These are phyloP conservation scores for Anastatica hierochuntica DNA, from an alignment of 345 rosid species.

Conservation along the genomic window DNA sequence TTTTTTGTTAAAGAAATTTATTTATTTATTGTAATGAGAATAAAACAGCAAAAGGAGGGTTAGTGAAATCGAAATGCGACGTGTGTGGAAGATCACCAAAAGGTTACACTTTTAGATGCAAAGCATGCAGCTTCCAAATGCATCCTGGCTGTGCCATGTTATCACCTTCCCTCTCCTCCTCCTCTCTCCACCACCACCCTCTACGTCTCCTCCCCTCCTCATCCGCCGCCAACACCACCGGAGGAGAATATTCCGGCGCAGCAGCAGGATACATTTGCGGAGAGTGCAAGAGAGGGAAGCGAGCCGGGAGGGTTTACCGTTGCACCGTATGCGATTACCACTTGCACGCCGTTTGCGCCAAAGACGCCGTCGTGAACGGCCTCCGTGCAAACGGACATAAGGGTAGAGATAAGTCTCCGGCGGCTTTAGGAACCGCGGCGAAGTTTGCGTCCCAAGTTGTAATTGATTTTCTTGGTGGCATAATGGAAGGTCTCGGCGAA, in stretches of 20 bases:
- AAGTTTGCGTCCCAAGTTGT: conserved; percentile 58
- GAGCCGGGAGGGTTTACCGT: conserved; percentile 56
- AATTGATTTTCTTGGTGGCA: conserved; percentile 49
- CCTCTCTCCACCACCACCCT: conserved; percentile 50
- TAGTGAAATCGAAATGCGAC: conserved; percentile 62
- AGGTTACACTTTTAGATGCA: conserved; percentile 66
- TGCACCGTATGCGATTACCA: conserved; percentile 68
- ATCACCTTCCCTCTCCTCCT: conserved; percentile 34
- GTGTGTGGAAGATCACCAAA: conserved; percentile 50
- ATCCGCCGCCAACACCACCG: background rate
- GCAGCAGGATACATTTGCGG: conserved; percentile 41
- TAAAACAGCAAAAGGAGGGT: conserved; percentile 48
- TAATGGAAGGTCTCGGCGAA: conserved; percentile 77
- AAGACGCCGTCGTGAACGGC: conserved; percentile 57
- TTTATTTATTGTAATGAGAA: too few relatives aligned
- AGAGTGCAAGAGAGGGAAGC: conserved; percentile 51
- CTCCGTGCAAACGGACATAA: conserved; percentile 42
- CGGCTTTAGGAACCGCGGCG: conserved; percentile 51
- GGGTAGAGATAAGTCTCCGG: conserved; percentile 36
- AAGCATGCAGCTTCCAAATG: conserved; percentile 59
- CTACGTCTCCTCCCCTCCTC: conserved; percentile 35
- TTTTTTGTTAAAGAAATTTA: too few relatives aligned
- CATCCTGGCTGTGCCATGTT: conserved; percentile 86
- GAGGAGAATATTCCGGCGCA: conserved; percentile 8
- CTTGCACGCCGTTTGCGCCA: conserved; percentile 78